Conservation (phyloP, 2,329 filamentous ascomycete genomes). For the Nigrograna mackinnonii region DNA sequence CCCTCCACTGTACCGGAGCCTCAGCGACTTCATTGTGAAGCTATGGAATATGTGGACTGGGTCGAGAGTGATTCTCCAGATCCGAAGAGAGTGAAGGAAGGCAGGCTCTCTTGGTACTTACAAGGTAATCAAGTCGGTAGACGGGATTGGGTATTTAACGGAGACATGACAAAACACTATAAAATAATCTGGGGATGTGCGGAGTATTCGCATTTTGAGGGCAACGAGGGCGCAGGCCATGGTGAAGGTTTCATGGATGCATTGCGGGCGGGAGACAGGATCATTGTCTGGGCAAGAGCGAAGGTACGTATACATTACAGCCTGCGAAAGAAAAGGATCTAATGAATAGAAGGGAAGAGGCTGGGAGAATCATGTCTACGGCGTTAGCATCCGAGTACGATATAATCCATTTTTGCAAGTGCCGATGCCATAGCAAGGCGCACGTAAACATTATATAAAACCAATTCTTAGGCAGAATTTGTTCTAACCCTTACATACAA, state of each 20-base stretch:
- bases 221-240: conserved; percentile 15
- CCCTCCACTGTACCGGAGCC: no score
- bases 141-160: conserved; percentile 12
- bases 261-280: conserved; percentile 15
- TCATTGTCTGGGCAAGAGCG: conserved; percentile 20
- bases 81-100: no score
- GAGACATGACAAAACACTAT: conserved; percentile 15
- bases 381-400: no score
- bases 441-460: no score
- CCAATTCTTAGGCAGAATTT: no score
- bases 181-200: conserved; percentile 16
- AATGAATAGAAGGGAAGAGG: conserved; percentile 13
- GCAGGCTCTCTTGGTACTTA: conserved; percentile 21
- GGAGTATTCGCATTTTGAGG: conserved; percentile 6
- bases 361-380: conserved; percentile 17
- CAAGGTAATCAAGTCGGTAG: conserved; percentile 21
- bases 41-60: no score
- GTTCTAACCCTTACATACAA: no score
- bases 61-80: no score
- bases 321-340: neutral
- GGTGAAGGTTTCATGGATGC: conserved; percentile 18
- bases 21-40: no score
- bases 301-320: conserved; percentile 19
- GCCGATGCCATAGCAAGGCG: no score
- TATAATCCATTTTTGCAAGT: no score